Evolutionary conservation across 2,329 filamentous ascomycete species (phyloP), one percentile per base, ranked within the genome.

Genomic region (Ilyonectria sp.): DNA sequence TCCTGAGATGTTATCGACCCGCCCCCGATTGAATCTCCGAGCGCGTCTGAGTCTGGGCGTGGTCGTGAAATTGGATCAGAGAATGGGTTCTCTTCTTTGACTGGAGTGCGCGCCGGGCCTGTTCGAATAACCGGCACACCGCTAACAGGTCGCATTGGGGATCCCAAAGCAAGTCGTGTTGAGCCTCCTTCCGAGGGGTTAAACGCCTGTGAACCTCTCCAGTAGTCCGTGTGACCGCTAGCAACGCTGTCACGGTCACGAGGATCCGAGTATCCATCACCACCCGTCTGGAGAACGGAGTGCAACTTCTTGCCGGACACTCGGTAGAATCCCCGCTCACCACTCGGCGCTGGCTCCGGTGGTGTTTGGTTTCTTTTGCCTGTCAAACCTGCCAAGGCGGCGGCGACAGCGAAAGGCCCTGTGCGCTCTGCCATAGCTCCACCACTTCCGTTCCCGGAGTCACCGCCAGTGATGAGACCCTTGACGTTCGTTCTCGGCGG

Each of bases 261-360:
- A 9, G 82, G 84, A 65, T 89, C 88, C 21, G 85, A 84, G 78
- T 89, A 92, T 1, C 90, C 90, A 75, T 92, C 90, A 6, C 90
- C 90, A 15, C 90, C 90, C 53, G 83, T 84, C 65, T 89, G 84
- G 43, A 92, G 79, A 10, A 92, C 90, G 2, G 90, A 89, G 4
- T 88, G 87, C 63, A 92, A 77, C 74, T 92, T 92, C 74, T 86
- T 86, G 68, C 90, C 90, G 6, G 90, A 90, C 2, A 92, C 86
- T 33, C 89, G 87, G 69, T 91, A 87, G 76, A 92, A 92, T 1
- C 89, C 88, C 67, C 84, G 82, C 74, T 92, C 89, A 31, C 82
- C 84, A 26, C 76, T 79, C 40, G 82, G 81, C 47, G 77, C 76
- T 17, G 75, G 75, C 55, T 69, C 70, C 57, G 78, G 69, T 56